Evolutionary conservation across 805 yeast species (phyloP).

Genomic region (Zygoascus tannicola): DNA sequence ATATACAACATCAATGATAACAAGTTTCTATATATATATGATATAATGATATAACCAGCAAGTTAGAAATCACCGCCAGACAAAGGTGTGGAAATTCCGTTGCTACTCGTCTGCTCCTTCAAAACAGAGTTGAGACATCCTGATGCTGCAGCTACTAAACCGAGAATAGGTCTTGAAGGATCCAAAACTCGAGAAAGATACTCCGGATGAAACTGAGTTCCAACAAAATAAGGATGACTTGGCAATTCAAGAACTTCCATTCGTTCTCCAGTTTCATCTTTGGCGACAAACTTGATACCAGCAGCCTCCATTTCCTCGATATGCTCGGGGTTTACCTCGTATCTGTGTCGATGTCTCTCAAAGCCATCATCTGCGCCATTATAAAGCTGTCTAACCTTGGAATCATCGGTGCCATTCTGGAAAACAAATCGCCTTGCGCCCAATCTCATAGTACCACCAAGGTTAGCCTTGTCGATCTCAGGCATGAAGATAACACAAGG

Average conservation of each 20-base stretch:
- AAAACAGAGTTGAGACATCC: constrained; percentile 69
- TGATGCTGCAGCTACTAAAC: constrained; percentile 88
- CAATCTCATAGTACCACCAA: constrained; percentile 99
- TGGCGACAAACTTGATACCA: constrained; percentile 87
- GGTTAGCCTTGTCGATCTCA: constrained; percentile 86
- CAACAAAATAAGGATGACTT: constrained; percentile 84
- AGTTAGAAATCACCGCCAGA: constrained; percentile 5
- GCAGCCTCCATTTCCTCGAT: constrained; percentile 59
- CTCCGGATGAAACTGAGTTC: constrained; percentile 98
- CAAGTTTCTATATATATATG: neutral
- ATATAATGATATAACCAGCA: neutral
- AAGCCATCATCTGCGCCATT: constrained; percentile 58
- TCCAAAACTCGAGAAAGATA: constrained; percentile 92
- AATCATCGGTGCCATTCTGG: constrained; percentile 55
- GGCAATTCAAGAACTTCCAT: constrained; percentile 89
- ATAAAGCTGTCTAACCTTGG: constrained; percentile 67
- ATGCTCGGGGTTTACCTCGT: constrained; percentile 87
- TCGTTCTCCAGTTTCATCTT: constrained; percentile 80
- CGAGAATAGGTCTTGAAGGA: constrained; percentile 94
- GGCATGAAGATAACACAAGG: constrained; percentile 96
- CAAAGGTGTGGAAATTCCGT: constrained; percentile 5
- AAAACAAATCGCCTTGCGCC: constrained; percentile 89
- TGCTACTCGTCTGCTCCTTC: neutral
- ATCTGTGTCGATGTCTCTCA: constrained; percentile 98
- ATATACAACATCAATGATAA: neutral